A percentile compares a stretch with the other conserved stretches of the same genome.
phyloP scores from a whole-genome alignment of 257 asterid species.

The Solanum corneliomulleri region DNA sequence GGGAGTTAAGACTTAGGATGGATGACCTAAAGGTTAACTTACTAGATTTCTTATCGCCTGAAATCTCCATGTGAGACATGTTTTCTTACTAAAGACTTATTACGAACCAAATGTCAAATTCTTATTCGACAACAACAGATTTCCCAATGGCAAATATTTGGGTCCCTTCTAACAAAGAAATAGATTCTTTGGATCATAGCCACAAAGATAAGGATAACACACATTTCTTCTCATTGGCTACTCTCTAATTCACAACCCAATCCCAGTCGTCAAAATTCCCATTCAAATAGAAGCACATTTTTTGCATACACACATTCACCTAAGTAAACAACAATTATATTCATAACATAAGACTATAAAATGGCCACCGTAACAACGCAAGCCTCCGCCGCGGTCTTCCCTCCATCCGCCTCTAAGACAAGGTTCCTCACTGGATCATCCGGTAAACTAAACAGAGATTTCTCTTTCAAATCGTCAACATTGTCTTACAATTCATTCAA shows the following conservation, averaged over 20 bases:
- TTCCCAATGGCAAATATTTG: background rate
- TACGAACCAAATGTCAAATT: conserved; percentile 3
- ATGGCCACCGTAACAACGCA: conserved; percentile 79
- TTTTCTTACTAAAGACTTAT: background rate
- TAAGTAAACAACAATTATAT: background rate
- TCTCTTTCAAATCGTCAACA: conserved; percentile 23
- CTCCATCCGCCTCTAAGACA: conserved; percentile 47
- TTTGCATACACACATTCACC: conserved; percentile 10
- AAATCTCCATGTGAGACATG: background rate
- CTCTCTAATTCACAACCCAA: conserved; percentile 12
- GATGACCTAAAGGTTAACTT: background rate
- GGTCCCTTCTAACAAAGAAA: conserved; percentile 33
- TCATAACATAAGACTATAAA: background rate
- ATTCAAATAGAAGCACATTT: conserved; percentile 18
- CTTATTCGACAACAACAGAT: conserved; percentile 6
- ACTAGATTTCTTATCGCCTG: background rate
- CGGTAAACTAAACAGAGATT: conserved; percentile 43
- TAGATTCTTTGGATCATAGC: conserved; percentile 32
- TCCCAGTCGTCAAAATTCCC: background rate
- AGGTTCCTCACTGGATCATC: conserved; percentile 62
- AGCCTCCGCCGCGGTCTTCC: conserved; percentile 60
- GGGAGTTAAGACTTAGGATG: too few species aligned
- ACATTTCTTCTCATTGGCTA: conserved; percentile 44
- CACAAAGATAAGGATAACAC: conserved; percentile 56
- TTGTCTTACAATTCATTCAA: conserved; percentile 35